Evolutionary conservation across 257 asterid species (phyloP), one percentile per base, ranked within the genome.

Genomic region (Forsythia viridissima): DNA sequence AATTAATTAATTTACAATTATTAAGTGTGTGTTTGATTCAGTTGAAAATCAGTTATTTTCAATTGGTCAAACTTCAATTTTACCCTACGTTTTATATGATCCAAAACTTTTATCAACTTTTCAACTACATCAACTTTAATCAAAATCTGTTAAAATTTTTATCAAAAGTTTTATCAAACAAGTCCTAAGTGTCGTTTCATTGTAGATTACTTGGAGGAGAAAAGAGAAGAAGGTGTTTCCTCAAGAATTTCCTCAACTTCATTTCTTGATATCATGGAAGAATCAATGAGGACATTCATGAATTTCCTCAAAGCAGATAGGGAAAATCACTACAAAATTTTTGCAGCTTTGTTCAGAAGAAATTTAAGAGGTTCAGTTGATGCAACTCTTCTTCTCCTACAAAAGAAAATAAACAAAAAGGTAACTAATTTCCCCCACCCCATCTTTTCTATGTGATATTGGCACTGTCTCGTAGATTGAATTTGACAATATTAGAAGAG

Each of bases 161-260:
- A 43, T 43, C 51, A 4, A 4, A 43, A 43, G 11, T 7, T 43
- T 43, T 43, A 43, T 8, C 10, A 43, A 43, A 30, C 34, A 1
- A 1, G 1, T 8, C 10, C 51, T 6, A 12, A 43, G 16, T 46
- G 18, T 30, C 42, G 21, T 18, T 0, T 77, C 13, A 36, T 18
- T 41, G 80, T 77, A 89, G 97, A 90, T 87, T 86, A 86, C 15
- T 84, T 77, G 10, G 96, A 86, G 36, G 89, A 92, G 63, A 86
- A 82, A 70, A 82, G 68, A 61, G 92, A 89, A 3, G 94, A 87
- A 71, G 86, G 88, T 16, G 67, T 38, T 9, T 80, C 86, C 4
- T 83, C 98, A 43, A 91, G 97, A 83, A 90, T 92, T 80, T 90
- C 97, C 61, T 94, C 98, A 70, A 82, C 72, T n/a, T 86, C 97